These are phyloP conservation scores for Paspalum notatum DNA, from an alignment of 176 grass and related monocot genomes.

Conservation along the genomic window DNA sequence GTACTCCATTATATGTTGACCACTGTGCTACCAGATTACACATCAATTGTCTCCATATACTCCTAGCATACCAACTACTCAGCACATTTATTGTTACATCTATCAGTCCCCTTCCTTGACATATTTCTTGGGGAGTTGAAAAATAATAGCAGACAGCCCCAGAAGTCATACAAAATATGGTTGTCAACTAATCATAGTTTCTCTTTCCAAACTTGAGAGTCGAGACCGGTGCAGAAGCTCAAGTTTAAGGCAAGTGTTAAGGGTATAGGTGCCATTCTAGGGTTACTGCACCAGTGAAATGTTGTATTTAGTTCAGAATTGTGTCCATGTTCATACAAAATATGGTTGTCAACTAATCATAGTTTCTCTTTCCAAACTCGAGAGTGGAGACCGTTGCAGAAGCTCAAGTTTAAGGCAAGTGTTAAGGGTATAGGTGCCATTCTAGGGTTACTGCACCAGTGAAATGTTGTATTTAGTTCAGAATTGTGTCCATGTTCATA, in stretches of 20 bases:
- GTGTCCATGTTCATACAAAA: neutral
- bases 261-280: neutral
- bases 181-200: neutral
- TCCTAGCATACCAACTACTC: neutral
- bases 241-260: neutral
- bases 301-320: neutral
- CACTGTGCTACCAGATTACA: neutral
- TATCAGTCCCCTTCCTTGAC: neutral
- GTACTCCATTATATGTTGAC: neutral
- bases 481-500: conserved; percentile 1
- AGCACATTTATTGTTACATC: neutral
- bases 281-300: neutral
- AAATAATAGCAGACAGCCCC: neutral
- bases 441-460: neutral
- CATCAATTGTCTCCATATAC: neutral
- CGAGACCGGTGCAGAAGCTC: neutral
- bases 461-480: neutral
- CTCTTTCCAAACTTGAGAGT: neutral
- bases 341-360: neutral
- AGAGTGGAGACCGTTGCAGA: neutral
- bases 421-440: neutral
- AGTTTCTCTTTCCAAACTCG: neutral
- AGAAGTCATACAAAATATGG: neutral
- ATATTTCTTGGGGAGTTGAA: conserved; percentile 2
- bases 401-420: neutral